Base-by-base conservation (phyloP, 164 flowering plant genomes). In the Litsea cubeba region DNA sequence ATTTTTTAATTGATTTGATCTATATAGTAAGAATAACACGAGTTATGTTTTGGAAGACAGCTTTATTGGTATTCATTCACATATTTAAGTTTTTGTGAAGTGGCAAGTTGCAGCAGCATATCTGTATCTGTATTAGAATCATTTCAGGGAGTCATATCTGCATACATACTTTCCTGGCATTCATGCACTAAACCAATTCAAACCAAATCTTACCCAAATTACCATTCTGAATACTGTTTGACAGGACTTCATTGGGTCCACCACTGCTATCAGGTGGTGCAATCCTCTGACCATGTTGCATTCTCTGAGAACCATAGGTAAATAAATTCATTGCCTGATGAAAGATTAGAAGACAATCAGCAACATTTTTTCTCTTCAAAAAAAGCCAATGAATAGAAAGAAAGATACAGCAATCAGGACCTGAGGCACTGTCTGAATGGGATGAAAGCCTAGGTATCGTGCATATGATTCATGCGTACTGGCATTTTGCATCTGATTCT, bases 291-390 rank as follows among this genome's bases (percentile, higher is more conserved):
- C 50, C 76, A 65, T 80, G 82, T 64, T 79, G 87, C 62, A 80
- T 58, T 46, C 82, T 32, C 65, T 79, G 83, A 58, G 86, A 73
- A 68, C 83, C 80, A 71, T 79, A 86, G 65, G 75, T 73, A 76
- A 87, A 84, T 77, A 84, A 78, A 79, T 85, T 85, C 77, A 80
- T 79, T 10, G 85, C 81, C 91, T 88, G 84, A 82, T 78, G 68
- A 76, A 10, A 75, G 71, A 2, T 46, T 46, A 40, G 10, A 51
- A 15, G 49, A 64, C 24, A 57, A 60, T 78, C 65, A 74, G 70
- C 22, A 6, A 70, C n/a, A 5, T 25, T 24, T 10, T 24, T 15
- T 26, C 2, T 63, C 6, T 28, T 5, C 10, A 0, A 73, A 24
- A 69, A 57, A 50, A 30, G 17, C n/a, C 67, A 6, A 51, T 6